These are phyloP conservation scores for Plectosphaerella plurivora DNA, from an alignment of 2,329 filamentous ascomycete genomes.

Conservation along the genomic window DNA sequence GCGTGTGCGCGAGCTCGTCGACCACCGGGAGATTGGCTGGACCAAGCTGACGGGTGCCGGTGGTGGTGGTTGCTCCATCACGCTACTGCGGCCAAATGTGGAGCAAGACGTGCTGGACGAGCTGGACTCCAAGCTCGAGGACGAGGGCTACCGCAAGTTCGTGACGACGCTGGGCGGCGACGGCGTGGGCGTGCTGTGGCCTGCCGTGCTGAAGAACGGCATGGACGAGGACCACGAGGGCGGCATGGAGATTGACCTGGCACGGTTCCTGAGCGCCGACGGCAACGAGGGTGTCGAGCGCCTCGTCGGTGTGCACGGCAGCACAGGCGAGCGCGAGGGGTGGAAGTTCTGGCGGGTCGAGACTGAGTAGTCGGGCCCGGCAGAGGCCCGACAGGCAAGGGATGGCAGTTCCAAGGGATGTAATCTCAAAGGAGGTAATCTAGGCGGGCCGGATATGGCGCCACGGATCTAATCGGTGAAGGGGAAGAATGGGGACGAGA, in stretches of 20 bases:
- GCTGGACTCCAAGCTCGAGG: constrained; percentile 61
- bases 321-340: constrained; percentile 65
- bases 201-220: constrained; percentile 83
- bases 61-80: constrained; percentile 93
- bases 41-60: constrained; percentile 96
- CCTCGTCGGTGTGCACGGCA: constrained; percentile 74
- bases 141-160: constrained; percentile 78
- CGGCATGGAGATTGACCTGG: constrained; percentile 88
- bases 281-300: constrained; percentile 79
- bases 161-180: constrained; percentile 88
- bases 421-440: too few relatives aligned
- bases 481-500: not conserved
- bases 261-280: constrained; percentile 75
- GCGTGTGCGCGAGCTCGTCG: constrained; percentile 83
- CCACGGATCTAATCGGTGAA: not conserved
- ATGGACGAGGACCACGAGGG: constrained; percentile 72
- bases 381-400: not conserved
- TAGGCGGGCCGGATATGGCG: not conserved
- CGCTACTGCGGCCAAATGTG: constrained; percentile 69
- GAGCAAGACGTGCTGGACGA: constrained; percentile 50
- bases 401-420: too few relatives aligned
- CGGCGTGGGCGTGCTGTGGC: constrained; percentile 91
- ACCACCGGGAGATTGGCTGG: constrained; percentile 88
- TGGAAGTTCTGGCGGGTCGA: constrained; percentile 84
- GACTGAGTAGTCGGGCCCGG: constrained; percentile 19